Conservation (phyloP, 805 yeast genomes). For the Tetrapisispora arboricola region DNA sequence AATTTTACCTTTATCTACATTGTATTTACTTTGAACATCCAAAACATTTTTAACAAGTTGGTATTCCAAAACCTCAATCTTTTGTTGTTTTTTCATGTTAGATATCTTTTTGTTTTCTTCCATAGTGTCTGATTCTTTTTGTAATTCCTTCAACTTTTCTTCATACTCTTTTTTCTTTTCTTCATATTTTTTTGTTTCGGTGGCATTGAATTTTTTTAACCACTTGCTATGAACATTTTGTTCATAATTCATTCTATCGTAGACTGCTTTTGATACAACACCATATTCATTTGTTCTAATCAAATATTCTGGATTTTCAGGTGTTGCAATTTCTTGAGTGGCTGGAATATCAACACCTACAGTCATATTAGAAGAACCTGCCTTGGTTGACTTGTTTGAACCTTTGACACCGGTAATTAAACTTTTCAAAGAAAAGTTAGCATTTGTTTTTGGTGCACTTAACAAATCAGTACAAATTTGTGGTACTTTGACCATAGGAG, state of each 20-base stretch:
- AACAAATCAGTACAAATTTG: constrained; percentile 1
- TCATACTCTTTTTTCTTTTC: constrained; percentile 15
- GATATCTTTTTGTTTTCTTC: constrained; percentile 16
- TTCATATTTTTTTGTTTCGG: constrained; percentile 12
- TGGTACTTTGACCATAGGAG: constrained; percentile 10
- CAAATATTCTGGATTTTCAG: constrained; percentile 23
- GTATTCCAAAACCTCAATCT: constrained; percentile 19
- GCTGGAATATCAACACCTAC: not conserved
- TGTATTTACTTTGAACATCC: constrained; percentile 15
- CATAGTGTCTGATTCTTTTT: constrained; percentile 15
- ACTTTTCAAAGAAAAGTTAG: not conserved
- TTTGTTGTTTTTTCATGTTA: constrained; percentile 15
- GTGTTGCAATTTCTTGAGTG: constrained; percentile 20
- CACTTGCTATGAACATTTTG: constrained; percentile 14
- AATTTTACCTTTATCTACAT: constrained; percentile 15
- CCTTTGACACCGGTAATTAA: not conserved
- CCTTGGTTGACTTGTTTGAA: not conserved
- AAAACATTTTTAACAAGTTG: constrained; percentile 16
- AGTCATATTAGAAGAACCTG: not conserved
- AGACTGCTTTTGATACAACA: constrained; percentile 21
- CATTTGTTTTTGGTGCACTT: constrained; percentile 1
- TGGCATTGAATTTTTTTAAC: constrained; percentile 10
- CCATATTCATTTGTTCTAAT: constrained; percentile 20
- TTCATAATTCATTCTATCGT: constrained; percentile 20
- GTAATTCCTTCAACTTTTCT: constrained; percentile 11